Conservation (phyloP, 441 rosid species). For the Pelargonium myrrhifolium region DNA sequence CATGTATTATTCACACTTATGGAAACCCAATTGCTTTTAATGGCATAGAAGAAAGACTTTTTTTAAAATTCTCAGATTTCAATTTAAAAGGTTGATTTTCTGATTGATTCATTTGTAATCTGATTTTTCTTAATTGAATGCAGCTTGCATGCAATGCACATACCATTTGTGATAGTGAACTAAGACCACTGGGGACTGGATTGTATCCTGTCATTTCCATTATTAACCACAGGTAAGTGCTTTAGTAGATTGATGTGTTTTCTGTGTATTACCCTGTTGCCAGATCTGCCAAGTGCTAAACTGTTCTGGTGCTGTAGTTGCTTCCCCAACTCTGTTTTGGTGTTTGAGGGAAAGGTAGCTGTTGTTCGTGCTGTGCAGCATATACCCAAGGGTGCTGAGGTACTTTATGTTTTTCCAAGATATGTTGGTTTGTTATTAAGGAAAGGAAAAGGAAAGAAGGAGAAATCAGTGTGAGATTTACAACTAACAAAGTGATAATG, state of each 20-base stretch:
- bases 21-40: not conserved
- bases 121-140: constrained; percentile 22
- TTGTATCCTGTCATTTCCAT: constrained; percentile 80
- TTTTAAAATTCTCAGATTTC: not conserved
- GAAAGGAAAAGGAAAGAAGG: not conserved
- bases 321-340: constrained; percentile 76
- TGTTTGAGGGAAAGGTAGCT: constrained; percentile 69
- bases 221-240: constrained; percentile 78
- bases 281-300: constrained; percentile 24
- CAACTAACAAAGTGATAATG: not conserved
- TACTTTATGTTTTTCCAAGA: constrained; percentile 22
- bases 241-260: constrained; percentile 9
- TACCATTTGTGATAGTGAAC: constrained; percentile 84
- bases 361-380: constrained; percentile 73
- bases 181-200: constrained; percentile 94
- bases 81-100: constrained; percentile 9
- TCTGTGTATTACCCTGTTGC: constrained; percentile 13
- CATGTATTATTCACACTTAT: not conserved
- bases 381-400: constrained; percentile 69
- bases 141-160: constrained; percentile 99
- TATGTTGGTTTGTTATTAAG: not conserved
- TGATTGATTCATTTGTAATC: constrained; percentile 14
- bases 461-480: not conserved
- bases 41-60: not conserved
- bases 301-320: constrained; percentile 48